Conservation (phyloP, 2,329 filamentous ascomycete species). For the Remersonia thermophila region DNA sequence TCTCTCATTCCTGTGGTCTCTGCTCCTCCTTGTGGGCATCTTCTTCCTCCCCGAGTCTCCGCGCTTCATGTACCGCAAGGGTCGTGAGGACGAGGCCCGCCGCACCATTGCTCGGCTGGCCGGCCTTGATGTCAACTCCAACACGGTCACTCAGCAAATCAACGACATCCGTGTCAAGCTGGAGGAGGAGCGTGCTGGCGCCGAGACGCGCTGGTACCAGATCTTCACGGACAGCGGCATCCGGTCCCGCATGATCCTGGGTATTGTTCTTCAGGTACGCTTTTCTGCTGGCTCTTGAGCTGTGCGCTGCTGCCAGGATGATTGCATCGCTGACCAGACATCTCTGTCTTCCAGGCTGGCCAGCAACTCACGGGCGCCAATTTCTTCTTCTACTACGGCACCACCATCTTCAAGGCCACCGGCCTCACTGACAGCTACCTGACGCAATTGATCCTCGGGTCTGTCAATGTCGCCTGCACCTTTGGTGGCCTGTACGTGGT, state of each 20-base stretch:
- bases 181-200: constrained; percentile 34
- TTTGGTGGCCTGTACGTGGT: constrained; percentile 57
- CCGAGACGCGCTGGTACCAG: constrained; percentile 36
- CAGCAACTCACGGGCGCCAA: constrained; percentile 45
- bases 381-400: constrained; percentile 54
- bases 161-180: constrained; percentile 43
- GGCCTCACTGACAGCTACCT: constrained; percentile 54
- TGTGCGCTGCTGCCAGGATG: too few relatives aligned
- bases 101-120: constrained; percentile 37
- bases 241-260: constrained; percentile 52
- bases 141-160: constrained; percentile 35
- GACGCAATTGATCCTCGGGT: constrained; percentile 55
- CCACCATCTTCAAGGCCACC: constrained; percentile 53
- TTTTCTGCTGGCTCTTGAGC: constrained; percentile 34
- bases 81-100: constrained; percentile 33
- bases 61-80: constrained; percentile 38
- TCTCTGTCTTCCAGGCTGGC: constrained; percentile 39
- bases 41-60: constrained; percentile 45
- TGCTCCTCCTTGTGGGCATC: constrained; percentile 44
- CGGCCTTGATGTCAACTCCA: constrained; percentile 30
- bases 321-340: constrained; percentile 31
- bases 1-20: constrained; percentile 40
- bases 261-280: constrained; percentile 49
- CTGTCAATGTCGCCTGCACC: constrained; percentile 57
- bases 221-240: constrained; percentile 47